These are phyloP conservation scores for Dysphania ambrosioides DNA, from an alignment of 148 eudicot species.

Conservation along the genomic window DNA sequence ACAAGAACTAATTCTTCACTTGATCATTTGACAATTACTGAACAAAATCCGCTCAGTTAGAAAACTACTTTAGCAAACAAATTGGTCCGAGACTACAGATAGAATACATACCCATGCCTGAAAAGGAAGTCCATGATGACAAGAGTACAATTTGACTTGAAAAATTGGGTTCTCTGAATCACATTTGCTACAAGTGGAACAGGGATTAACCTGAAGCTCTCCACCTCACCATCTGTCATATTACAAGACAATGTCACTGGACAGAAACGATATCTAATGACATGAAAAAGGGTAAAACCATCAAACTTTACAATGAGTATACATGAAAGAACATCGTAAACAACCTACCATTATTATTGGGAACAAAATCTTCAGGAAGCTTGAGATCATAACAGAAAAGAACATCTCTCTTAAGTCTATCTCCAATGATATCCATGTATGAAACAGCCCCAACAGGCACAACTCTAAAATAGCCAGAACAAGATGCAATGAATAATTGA, in stretches of 20 bases:
- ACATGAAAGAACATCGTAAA: not conserved
- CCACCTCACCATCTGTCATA: slow-evolving; percentile 85
- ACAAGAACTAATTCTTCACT: not conserved
- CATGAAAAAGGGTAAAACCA: not conserved
- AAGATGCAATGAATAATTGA: slow-evolving; percentile 4
- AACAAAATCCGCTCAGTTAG: not conserved
- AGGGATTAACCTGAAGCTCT: slow-evolving; percentile 75
- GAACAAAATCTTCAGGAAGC: slow-evolving; percentile 80
- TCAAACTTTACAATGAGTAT: not conserved
- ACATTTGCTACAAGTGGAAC: slow-evolving; percentile 56
- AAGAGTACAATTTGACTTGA: slow-evolving; percentile 78
- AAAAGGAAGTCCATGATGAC: slow-evolving; percentile 93
- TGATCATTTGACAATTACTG: not conserved
- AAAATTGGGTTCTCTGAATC: slow-evolving; percentile 48
- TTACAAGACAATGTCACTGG: slow-evolving; percentile 2
- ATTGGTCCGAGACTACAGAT: not conserved
- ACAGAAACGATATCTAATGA: not conserved
- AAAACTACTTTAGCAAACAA: not conserved
- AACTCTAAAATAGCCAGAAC: slow-evolving; percentile 41
- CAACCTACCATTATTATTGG: slow-evolving; percentile 60
- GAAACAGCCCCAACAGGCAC: slow-evolving; percentile 83
- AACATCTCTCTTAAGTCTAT: slow-evolving; percentile 86
- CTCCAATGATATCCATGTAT: slow-evolving; percentile 79
- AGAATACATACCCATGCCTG: slow-evolving; percentile 73
- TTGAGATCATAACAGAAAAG: slow-evolving; percentile 89